A percentile compares a stretch with the other conserved stretches of the same genome.
Conservation (phyloP, 768 basidiomycete species). For the Dioszegia aurantiaca region DNA sequence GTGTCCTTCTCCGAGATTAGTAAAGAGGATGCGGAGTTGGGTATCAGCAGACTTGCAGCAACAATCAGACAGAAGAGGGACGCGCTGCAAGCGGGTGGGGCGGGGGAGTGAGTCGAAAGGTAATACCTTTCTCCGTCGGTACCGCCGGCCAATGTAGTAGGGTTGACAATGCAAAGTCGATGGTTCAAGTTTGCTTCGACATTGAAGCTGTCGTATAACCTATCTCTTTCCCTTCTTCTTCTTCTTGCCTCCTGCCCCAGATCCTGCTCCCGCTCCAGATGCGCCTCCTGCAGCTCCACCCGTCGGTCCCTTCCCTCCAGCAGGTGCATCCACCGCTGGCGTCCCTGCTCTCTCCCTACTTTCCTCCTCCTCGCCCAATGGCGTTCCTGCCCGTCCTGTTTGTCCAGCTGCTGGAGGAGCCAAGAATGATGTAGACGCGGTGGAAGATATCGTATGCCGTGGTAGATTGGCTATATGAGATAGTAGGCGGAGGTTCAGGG, state of each 20-base stretch:
- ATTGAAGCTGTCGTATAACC: too few relatives aligned
- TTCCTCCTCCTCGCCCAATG: slow-evolving; percentile 27
- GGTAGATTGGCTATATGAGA: slow-evolving; percentile 41
- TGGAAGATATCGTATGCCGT: slow-evolving; percentile 6
- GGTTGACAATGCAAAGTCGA: too few relatives aligned
- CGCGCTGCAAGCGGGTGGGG: neutral
- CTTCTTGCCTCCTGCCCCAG: slow-evolving; percentile 46
- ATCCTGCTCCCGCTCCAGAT: slow-evolving; percentile 5
- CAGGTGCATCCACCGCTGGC: slow-evolving; percentile 18
- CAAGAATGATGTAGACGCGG: neutral
- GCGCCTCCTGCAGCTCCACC: slow-evolving; percentile 8
- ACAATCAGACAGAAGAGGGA: slow-evolving; percentile 52
- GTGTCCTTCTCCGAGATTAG: slow-evolving; percentile 67
- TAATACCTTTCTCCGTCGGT: too few relatives aligned
- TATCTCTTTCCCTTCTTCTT: slow-evolving; percentile 52
- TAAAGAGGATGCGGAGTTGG: slow-evolving; percentile 68
- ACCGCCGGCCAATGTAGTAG: too few relatives aligned
- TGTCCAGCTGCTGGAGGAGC: slow-evolving; percentile 11
- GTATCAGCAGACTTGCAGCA: slow-evolving; percentile 61
- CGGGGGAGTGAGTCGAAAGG: neutral
- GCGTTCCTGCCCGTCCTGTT: slow-evolving; percentile 21
- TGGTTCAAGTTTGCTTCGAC: too few relatives aligned
- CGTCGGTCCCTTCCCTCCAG: slow-evolving; percentile 7
- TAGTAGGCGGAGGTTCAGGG: slow-evolving; percentile 72
- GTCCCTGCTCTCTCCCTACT: slow-evolving; percentile 16